phyloP scores from a whole-genome alignment of 1,284 basidiomycete genomes.

The Rhodofomes roseus region DNA sequence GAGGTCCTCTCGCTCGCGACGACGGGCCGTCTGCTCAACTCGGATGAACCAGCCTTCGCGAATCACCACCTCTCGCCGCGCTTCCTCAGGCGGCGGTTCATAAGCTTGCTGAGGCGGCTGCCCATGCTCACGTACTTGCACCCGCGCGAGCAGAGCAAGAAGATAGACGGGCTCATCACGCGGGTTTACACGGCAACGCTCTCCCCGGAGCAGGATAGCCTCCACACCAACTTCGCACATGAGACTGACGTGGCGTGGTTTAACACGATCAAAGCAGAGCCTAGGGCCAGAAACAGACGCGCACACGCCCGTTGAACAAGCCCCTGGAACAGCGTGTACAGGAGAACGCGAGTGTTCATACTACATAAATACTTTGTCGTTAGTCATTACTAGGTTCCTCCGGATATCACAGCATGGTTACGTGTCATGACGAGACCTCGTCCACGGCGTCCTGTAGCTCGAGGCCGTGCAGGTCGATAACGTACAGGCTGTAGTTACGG shows the following conservation, averaged over 20 bases:
- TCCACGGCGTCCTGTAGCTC: constrained; percentile 55
- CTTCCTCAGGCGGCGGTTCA: constrained; percentile 67
- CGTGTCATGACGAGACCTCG: constrained; percentile 12
- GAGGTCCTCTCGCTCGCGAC: constrained; percentile 48
- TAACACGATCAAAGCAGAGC: constrained; percentile 18
- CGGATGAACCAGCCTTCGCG: constrained; percentile 6
- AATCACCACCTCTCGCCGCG: constrained; percentile 24
- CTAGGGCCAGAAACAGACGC: no score
- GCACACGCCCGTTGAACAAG: no score
- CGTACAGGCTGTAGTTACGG: constrained; percentile 73
- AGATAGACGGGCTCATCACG: not conserved
- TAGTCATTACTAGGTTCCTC: constrained; percentile 8
- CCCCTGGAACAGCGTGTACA: constrained; percentile 2
- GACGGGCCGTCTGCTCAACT: constrained; percentile 8
- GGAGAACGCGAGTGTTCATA: constrained; percentile 13
- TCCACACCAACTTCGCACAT: not conserved
- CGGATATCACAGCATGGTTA: not conserved
- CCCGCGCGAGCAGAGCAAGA: not conserved
- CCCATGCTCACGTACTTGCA: constrained; percentile 47
- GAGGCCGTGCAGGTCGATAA: constrained; percentile 78
- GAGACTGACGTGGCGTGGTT: constrained; percentile 33
- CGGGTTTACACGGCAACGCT: constrained; percentile 23
- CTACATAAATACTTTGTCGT: constrained; percentile 14
- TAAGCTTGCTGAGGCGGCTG: constrained; percentile 49
- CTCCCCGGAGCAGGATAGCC: constrained; percentile 13